A percentile compares a stretch with the other conserved stretches of the same genome.
Conservation (phyloP, 1,139 yeast species). For the Pichia sp. region DNA sequence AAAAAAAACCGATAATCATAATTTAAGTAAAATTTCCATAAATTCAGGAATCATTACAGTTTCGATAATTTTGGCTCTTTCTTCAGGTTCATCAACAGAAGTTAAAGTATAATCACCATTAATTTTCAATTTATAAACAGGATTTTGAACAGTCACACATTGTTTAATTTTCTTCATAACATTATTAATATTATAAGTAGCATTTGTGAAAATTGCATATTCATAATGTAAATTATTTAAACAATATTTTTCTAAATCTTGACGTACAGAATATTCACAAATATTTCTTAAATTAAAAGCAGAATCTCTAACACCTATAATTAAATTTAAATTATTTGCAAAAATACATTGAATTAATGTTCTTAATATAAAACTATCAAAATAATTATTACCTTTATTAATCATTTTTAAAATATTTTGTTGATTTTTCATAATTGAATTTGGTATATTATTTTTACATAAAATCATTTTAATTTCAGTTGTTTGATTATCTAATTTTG, state of each 20-base stretch:
- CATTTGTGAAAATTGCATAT: neutral
- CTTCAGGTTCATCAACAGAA: constrained; percentile 2
- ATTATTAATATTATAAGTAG: constrained; percentile 7
- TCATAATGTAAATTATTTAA: constrained; percentile 4
- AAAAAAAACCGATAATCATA: too few relatives aligned
- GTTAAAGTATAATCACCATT: constrained; percentile 3
- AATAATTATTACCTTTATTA: constrained; percentile 9
- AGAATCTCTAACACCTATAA: constrained; percentile 16
- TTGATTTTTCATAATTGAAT: neutral
- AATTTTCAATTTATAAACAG: constrained; percentile 9
- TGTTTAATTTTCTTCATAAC: constrained; percentile 7
- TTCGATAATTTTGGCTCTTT: neutral
- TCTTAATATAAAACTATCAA: constrained; percentile 8
- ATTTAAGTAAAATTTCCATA: neutral
- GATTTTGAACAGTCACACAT: neutral
- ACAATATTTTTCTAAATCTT: constrained; percentile 14
- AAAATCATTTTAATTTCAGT: constrained; percentile 16
- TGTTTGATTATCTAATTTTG: constrained; percentile 4
- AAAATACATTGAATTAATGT: constrained; percentile 15
- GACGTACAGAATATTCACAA: constrained; percentile 4
- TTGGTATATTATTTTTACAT: constrained; percentile 11
- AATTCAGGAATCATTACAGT: constrained; percentile 6
- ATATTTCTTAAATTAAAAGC: constrained; percentile 13
- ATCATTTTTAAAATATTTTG: constrained; percentile 6
- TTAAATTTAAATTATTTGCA: constrained; percentile 9